Base-by-base conservation (phyloP, 2,329 filamentous ascomycete species). In the Aspergillus arachidicola region DNA sequence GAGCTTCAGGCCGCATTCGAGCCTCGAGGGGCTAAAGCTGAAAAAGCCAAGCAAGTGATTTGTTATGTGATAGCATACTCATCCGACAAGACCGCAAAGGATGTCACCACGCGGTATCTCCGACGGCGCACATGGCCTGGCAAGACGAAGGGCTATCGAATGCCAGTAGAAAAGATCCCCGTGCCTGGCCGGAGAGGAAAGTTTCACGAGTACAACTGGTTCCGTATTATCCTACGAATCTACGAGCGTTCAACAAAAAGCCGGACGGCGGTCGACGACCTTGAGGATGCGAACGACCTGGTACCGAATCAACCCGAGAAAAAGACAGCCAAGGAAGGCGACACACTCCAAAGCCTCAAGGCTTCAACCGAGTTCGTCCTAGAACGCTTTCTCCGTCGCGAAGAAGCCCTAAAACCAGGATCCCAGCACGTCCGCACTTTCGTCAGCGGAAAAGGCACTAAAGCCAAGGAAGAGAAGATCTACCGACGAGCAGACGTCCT, bases 51-150 rank as follows among this genome's bases (percentile, higher is more conserved):
- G 69, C 94, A 98, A 76, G 87, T 96, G 14, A 93, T 97, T 72
- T 91, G 92, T 53, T 99, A 99, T 72, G 86, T 96, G 2, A 83
- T 98, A 23, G 94, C 91, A 0, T 92, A 91, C 77, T 92, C 91
- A 0, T 79, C 87, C 3, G 94, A 98, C 73, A 92, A 92, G 2
- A 94, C 93, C 0, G 94, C 93, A 14, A 98, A 98, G 75, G 95
- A 99, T 74, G 91, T 99, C 19, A 99, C 95, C 0, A 89, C 95
- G 12, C 87, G 95, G 32, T 99, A 99, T 75, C 81, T 99, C 9
- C 94, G 90, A 71, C 87, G 90, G 26, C 91, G 91, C 62, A 85
- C 90, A 59, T 89, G 93, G 75, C 95, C 95, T 0, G 94, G 95
- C 4, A 91, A 93, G 69, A 96, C 94, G 0, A 98, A 97, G 74